These are phyloP conservation scores for Lizanozyma gosingica DNA, from an alignment of 1,139 yeast genomes.

Conservation along the genomic window DNA sequence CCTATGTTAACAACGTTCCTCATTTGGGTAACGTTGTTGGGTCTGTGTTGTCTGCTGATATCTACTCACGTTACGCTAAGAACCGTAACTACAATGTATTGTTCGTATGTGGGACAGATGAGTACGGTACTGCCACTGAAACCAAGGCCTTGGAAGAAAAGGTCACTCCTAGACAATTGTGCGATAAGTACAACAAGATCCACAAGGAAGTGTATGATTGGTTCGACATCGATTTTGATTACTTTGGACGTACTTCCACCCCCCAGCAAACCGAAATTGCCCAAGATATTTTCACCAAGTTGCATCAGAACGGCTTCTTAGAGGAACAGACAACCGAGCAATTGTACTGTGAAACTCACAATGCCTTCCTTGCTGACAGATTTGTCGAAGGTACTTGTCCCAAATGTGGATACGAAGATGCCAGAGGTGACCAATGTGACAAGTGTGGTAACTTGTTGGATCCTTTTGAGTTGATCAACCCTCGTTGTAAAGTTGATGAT, in stretches of 20 bases:
- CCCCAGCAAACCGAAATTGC: slow-evolving; percentile 89
- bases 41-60: slow-evolving; percentile 89
- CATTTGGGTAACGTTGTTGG: slow-evolving; percentile 97
- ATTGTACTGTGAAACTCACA: slow-evolving; percentile 81
- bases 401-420: slow-evolving; percentile 87
- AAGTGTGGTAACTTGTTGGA: slow-evolving; percentile 85
- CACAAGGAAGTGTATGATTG: slow-evolving; percentile 91
- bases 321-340: slow-evolving; percentile 88
- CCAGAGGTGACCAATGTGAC: slow-evolving; percentile 99
- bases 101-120: slow-evolving; percentile 94
- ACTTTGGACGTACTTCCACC: slow-evolving; percentile 95
- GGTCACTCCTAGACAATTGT: slow-evolving; percentile 76
- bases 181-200: slow-evolving; percentile 81
- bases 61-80: slow-evolving; percentile 83
- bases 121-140: slow-evolving; percentile 98
- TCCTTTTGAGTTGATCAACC: slow-evolving; percentile 87
- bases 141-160: slow-evolving; percentile 95
- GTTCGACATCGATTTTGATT: slow-evolving; percentile 92
- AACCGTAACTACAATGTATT: slow-evolving; percentile 82
- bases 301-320: slow-evolving; percentile 64
- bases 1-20: slow-evolving; percentile 96
- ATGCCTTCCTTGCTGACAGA: slow-evolving; percentile 91
- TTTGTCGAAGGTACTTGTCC: slow-evolving; percentile 98
- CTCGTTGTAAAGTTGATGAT: slow-evolving; percentile 90
- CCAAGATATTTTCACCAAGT: slow-evolving; percentile 77